Evolutionary conservation across 352 stramenopile species (phyloP).

Genomic region (Thalassiosira sp.): DNA sequence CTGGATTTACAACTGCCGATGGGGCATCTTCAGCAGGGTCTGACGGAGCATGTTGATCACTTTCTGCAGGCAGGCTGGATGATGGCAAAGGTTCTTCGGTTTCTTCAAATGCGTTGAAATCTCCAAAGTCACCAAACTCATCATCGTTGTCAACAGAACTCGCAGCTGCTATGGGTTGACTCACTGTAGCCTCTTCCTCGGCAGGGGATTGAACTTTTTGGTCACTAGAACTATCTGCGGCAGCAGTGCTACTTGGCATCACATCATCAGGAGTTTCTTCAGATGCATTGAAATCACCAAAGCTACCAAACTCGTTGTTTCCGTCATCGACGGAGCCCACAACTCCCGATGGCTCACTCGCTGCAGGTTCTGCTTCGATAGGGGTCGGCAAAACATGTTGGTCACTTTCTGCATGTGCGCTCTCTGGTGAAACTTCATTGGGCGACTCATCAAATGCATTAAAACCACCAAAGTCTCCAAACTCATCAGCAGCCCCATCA

Average conservation of each 20-base stretch:
- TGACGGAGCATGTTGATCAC: not conserved
- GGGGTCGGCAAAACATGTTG: too few relatives aligned
- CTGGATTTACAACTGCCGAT: not conserved
- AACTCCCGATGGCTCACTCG: not conserved
- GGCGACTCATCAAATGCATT: not conserved
- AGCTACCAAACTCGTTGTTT: conserved; percentile 3
- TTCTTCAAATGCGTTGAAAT: conserved; percentile 5
- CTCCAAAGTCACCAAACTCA: conserved; percentile 12
- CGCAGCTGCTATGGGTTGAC: not conserved
- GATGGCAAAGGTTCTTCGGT: too few relatives aligned
- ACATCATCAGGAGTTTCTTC: too few relatives aligned
- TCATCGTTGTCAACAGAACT: not conserved
- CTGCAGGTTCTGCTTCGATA: not conserved
- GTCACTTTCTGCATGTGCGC: too few relatives aligned
- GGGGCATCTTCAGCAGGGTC: not conserved
- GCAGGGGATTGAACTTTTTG: too few relatives aligned
- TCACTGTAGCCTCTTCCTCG: not conserved
- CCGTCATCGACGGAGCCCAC: not conserved
- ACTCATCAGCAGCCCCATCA: too few relatives aligned
- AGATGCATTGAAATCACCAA: conserved; percentile 11
- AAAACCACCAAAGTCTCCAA: conserved; percentile 18
- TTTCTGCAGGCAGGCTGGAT: not conserved
- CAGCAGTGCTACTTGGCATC: too few relatives aligned
- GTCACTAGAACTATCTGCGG: too few relatives aligned
- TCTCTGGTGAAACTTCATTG: too few relatives aligned